Conservation (phyloP, 805 yeast genomes). For the Saccharomyces kudriavzevii region DNA sequence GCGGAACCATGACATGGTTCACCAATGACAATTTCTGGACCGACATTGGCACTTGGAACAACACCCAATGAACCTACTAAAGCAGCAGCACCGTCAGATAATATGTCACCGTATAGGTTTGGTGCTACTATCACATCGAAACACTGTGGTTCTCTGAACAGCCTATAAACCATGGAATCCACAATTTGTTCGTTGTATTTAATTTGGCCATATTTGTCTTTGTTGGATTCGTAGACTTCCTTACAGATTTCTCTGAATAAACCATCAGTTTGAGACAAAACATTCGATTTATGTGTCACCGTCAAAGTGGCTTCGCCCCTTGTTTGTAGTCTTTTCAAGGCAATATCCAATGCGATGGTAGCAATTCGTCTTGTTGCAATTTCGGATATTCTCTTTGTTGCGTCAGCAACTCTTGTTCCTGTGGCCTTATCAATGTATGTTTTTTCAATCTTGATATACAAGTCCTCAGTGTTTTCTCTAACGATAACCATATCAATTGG, state of each 20-base stretch:
- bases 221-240: slow-evolving; percentile 41
- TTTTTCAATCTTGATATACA: slow-evolving; percentile 89
- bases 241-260: slow-evolving; percentile 79
- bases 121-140: slow-evolving; percentile 99
- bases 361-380: slow-evolving; percentile 80
- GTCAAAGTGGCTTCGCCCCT: slow-evolving; percentile 57
- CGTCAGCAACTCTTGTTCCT: slow-evolving; percentile 90
- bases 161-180: slow-evolving; percentile 97
- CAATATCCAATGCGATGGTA: slow-evolving; percentile 84
- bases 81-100: slow-evolving; percentile 98
- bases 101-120: slow-evolving; percentile 93
- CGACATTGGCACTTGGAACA: slow-evolving; percentile 97
- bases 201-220: slow-evolving; percentile 50
- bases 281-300: slow-evolving; percentile 95
- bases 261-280: slow-evolving; percentile 86
- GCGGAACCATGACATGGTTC: slow-evolving; percentile 99
- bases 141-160: slow-evolving; percentile 96
- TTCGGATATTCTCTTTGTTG: slow-evolving; percentile 92
- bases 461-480: slow-evolving; percentile 96
- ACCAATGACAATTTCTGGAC: slow-evolving; percentile 92
- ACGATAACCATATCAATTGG: slow-evolving; percentile 97
- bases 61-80: slow-evolving; percentile 95
- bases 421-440: slow-evolving; percentile 57
- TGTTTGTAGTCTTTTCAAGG: slow-evolving; percentile 79
- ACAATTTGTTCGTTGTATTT: slow-evolving; percentile 90